Evolutionary conservation across 345 rosid genomes (phyloP), one percentile per base, ranked within the genome.

Genomic region (Psidium friedrichsthalianum): DNA sequence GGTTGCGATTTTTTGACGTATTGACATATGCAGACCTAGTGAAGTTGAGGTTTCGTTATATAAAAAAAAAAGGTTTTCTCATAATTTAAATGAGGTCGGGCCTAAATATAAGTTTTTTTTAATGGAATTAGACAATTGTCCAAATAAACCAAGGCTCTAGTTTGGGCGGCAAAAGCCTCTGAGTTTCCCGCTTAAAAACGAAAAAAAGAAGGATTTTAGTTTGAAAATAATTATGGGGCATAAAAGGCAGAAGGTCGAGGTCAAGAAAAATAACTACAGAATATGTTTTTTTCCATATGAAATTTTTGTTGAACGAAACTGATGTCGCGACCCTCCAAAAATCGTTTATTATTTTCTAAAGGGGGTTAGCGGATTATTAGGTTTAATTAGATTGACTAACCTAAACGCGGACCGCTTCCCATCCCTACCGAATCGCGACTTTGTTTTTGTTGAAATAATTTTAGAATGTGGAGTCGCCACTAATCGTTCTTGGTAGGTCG

Each of bases 1-100:
- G 7, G 7, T 8, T 2, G 8, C 5, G 3, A 14, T 27, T 27
- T 27, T 27, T 61, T 2, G 15, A 61, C 11, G 3, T 0, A 1
- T 61, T 61, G 1, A 0, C 21, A 59, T 2, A 27, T 61, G 29
- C 16, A 2, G 29, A 61, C 15, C 27, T 27, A 3, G 6, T 61
- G 1, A 27, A 61, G 3, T 58, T 12, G 69, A 7, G 16, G 52
- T 51, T 51, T 51, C 14, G 11, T 11, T 51, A 2, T 11, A 51
- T 6, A 12, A 12, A 5, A n/a, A 58, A 58, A 57, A 25, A 57
- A 57, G n/a, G 3, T 6, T 10, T 6, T 10, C 0, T 29, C 1
- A 2, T 11, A 8, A 9, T 49, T 9, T 49, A 1, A 49, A 49
- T 49, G 51, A 49, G 51, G 10, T 49, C 11, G 78, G 78, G 16